phyloP scores from a whole-genome alignment of 1,284 basidiomycete genomes.

The Ustilago loliicola region DNA sequence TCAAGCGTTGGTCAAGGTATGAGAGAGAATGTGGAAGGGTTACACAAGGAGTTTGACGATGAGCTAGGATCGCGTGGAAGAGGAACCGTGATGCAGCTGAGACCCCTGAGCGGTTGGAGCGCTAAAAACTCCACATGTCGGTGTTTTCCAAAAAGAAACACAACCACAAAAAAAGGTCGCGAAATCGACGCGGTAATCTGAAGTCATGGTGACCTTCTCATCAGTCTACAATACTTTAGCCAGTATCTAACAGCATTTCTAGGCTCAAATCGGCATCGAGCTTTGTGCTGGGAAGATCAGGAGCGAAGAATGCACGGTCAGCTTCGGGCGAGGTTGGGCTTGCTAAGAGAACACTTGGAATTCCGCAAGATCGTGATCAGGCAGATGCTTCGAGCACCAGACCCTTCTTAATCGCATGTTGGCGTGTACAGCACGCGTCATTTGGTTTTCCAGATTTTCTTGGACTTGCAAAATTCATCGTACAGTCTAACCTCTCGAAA shows the following conservation, averaged over 20 bases:
- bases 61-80: not conserved
- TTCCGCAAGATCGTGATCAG: constrained; percentile 41
- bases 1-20: not conserved
- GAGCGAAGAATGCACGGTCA: not conserved
- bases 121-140: constrained; percentile 14
- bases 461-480: no score
- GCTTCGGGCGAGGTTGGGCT: not conserved
- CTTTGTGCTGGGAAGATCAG: no score
- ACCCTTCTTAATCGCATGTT: constrained; percentile 35
- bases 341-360: constrained; percentile 31
- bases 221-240: no score
- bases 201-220: not conserved
- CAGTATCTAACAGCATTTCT: no score
- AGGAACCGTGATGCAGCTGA: not conserved
- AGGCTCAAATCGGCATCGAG: no score
- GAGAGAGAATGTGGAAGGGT: not conserved
- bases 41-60: not conserved
- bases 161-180: constrained; percentile 1
- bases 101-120: constrained; percentile 18
- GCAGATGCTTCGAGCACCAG: constrained; percentile 30
- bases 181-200: not conserved
- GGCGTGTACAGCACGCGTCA: no score
- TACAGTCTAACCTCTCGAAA: no score
- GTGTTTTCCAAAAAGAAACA: not conserved
- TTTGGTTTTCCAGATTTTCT: no score